Evolutionary conservation across 169 alveolate genomes (phyloP).

Genomic region (Plasmodium vivax): DNA sequence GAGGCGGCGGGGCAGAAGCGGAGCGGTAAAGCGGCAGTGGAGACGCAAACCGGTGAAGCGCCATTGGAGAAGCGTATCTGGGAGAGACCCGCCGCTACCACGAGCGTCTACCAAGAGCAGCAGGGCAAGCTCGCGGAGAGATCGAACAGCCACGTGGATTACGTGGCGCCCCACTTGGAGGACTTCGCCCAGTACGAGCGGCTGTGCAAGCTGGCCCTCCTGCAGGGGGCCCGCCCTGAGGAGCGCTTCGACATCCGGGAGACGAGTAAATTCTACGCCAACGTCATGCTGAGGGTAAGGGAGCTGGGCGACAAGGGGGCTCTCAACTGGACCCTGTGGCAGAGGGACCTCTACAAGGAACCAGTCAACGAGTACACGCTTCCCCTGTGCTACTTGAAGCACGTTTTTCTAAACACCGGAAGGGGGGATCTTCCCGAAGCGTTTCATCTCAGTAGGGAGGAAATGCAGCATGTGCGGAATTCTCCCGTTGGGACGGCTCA

Average conservation of each 20-base stretch:
- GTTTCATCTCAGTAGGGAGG: not conserved
- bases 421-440: not conserved
- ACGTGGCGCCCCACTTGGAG: not conserved
- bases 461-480: not conserved
- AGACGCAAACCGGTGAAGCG: no score
- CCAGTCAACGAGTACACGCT: not conserved
- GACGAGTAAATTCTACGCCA: conserved; percentile 25
- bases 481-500: not conserved
- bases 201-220: conserved; percentile 5
- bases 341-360: conserved; percentile 28
- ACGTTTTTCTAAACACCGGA: not conserved
- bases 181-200: conserved; percentile 3
- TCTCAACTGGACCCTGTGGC: not conserved
- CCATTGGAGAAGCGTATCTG: not conserved
- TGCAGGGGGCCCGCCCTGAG: not conserved
- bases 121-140: not conserved
- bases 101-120: not conserved
- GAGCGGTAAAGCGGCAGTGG: no score
- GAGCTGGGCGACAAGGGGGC: not conserved
- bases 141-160: not conserved
- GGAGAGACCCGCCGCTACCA: not conserved
- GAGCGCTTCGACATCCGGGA: conserved; percentile 36
- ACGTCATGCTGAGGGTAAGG: conserved; percentile 15
- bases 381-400: conserved; percentile 37
- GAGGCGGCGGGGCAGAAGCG: no score